Base-by-base conservation (phyloP, 108 stramenopile species). In the Skeletonema tropicum region DNA sequence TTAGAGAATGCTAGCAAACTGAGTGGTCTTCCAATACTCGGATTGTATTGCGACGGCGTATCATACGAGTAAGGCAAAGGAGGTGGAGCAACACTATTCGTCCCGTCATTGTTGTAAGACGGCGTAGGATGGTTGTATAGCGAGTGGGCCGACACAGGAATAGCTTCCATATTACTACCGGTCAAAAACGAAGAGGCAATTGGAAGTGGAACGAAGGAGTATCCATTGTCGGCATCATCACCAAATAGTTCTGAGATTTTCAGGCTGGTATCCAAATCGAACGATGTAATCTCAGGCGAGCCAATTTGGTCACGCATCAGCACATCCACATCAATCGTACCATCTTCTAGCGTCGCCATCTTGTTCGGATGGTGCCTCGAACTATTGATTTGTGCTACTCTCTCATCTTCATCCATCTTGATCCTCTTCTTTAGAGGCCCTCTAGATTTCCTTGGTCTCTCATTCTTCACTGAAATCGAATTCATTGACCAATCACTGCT, bases 171-270 rank as follows among this genome's bases (percentile, higher is more conserved):
- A 55, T 21, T 17, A 49, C 48, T 23, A 1, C 52, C 52, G 4
- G 17, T 23, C 1, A 55, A 8, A 23, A 25, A 19, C 0, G 52
- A 55, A 55, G 52, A 10, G 23, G 52, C 52, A 25, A 3, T 55
- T 1, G 52, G 23, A 55, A 66, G 58, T 19, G 73, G 73, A 6
- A 66, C 38, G 49, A 74, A 65, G 5, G 73, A 74, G 57, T 58
- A 74, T 17, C n/a, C 33, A 29, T 70, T 23, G 36, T 60, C 33
- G 26, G 7, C 39, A 42, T 23, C 29, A 0, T 33, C 57, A 29
- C 42, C 70, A 32, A 71, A 59, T 3, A 71, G n/a, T 26, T 36
- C 38, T 21, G 59, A 21, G 41, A 71, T 46, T 60, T 71, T 60
- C 25, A 71, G 41, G 25, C 26, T 33, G 9, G 32, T 41, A 25